Base-by-base conservation (phyloP, 352 stramenopile genomes). In the Blastocystis hominis region DNA sequence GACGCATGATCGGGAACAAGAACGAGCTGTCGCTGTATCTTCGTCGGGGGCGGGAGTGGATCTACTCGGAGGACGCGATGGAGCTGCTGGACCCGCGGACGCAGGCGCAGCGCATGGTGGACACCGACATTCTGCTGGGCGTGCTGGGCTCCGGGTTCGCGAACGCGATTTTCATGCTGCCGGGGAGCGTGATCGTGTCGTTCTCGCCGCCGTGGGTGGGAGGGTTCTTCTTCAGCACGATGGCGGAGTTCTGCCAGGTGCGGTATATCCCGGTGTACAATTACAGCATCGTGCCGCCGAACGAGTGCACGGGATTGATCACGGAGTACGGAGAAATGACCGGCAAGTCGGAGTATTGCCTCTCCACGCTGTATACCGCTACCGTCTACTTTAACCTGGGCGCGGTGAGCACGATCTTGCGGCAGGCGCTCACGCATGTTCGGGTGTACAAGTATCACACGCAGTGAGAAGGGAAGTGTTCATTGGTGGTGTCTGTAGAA, bases 161-260 rank as follows among this genome's bases (percentile, higher is more conserved):
- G 3, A 86, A 86, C 61, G 44, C 20, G 4, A 47, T 86, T 4
- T 86, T 70, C 47, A 86, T 86, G 76, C 61, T 86, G 4, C 76
- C 76, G 24, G 76, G 76, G 13, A 76, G 59, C n/a, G 76, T 86
- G 13, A 46, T 46, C 53, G 55, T 86, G 38, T 72, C 63, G 10
- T 72, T 76, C 47, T 76, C 59, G 17, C 76, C 76, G 24, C 76
- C 76, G 30, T 86, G 56, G n/a, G 63, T 86, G 24, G 76, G 76
- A n/a, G 76, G 76, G 15, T 86, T 76, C 63, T 86, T 86, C 46
- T 86, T 86, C 47, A 72, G 63, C 30, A 76, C 76, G 47, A 86
- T 86, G 59, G 59, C 76, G 53, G 76, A 86, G 53, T 86, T 62
- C 46, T 54, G 59, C 30, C 59, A 86, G 56, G 68, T 86, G 40